Base-by-base conservation (phyloP, 306 rosid genomes). In the Mucuna pruriens region DNA sequence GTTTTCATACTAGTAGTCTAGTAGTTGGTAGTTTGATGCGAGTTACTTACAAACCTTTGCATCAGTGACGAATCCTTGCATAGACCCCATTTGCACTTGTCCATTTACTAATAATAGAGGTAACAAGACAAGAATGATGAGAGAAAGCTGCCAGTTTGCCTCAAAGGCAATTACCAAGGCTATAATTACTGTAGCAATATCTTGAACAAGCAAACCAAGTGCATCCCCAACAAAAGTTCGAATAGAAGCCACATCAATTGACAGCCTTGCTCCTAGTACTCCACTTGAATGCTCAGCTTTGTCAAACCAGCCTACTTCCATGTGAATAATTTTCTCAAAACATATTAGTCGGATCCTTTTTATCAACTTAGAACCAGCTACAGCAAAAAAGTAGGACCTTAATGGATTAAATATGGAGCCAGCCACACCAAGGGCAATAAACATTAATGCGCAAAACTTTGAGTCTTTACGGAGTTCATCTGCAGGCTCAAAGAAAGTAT, bases 251-350 rank as follows among this genome's bases (percentile, higher is more conserved):
- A 88, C 93, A 89, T 94, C 94, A 12, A 84, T 49, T 4, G 98
- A 91, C 72, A 94, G 90, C 86, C 94, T 86, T 17, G 95, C 90
- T 13, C 95, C 97, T 13, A 94, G 84, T 65, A 89, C 75, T 66
- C 98, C 91, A 66, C 93, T 91, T 38, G 97, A 91, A 84, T 94
- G 83, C 69, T 91, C 93, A 7, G 75, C 78, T 67, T 90, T 77
- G 19, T 93, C 98, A 57, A 91, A 93, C 98, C 98, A 91, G 60
- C 89, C 85, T 69, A 90, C 78, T 86, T 93, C 98, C 94, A 90
- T 90, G 79, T 89, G 84, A 85, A 91, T 83, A 60, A 91, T 85
- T 78, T 87, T 91, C 84, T 91, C 86, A 8, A 90, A 93, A 71
- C 93, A 90, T 85, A 86, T 86, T 76, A 76, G 70, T 31, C 97